These are phyloP conservation scores for Fusarium sp. DNA, from an alignment of 2,329 filamentous ascomycete species.

Conservation along the genomic window DNA sequence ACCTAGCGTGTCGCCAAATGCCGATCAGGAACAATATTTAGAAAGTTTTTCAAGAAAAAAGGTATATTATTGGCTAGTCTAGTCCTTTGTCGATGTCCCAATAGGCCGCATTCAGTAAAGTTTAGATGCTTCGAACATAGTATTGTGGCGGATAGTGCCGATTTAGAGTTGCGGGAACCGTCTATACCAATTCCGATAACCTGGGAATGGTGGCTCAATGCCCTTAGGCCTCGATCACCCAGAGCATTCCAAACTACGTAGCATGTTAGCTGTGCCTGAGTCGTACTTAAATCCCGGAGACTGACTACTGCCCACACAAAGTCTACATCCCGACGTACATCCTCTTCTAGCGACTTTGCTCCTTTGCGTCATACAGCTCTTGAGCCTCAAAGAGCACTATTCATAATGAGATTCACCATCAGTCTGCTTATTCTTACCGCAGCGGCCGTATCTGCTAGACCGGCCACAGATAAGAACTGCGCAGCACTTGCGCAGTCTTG, in stretches of 20 bases:
- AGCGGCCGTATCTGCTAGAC: neutral
- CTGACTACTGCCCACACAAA: too few species aligned
- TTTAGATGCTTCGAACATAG: neutral
- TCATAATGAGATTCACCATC: constrained; percentile 7
- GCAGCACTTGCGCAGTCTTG: neutral
- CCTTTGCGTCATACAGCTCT: neutral
- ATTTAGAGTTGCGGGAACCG: constrained; percentile 9
- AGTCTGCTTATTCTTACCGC: neutral
- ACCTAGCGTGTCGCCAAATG: too few species aligned
- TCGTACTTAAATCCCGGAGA: neutral
- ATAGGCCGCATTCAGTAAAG: neutral
- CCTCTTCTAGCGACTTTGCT: too few species aligned
- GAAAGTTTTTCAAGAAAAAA: too few species aligned
- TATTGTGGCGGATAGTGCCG: neutral
- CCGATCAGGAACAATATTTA: too few species aligned
- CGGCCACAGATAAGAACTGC: neutral
- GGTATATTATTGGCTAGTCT: too few species aligned
- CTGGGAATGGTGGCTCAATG: constrained; percentile 21
- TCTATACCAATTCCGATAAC: constrained; percentile 7
- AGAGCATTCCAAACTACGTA: constrained; percentile 15
- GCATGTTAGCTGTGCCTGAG: neutral
- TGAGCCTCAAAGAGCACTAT: too few species aligned
- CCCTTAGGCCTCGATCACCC: constrained; percentile 16
- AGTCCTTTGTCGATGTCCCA: too few species aligned
- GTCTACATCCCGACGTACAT: too few species aligned